A percentile compares a stretch with the other conserved stretches of the same genome.
These are phyloP conservation scores for Parathielavia appendiculata DNA, from an alignment of 495 filamentous ascomycete species.

Conservation along the genomic window DNA sequence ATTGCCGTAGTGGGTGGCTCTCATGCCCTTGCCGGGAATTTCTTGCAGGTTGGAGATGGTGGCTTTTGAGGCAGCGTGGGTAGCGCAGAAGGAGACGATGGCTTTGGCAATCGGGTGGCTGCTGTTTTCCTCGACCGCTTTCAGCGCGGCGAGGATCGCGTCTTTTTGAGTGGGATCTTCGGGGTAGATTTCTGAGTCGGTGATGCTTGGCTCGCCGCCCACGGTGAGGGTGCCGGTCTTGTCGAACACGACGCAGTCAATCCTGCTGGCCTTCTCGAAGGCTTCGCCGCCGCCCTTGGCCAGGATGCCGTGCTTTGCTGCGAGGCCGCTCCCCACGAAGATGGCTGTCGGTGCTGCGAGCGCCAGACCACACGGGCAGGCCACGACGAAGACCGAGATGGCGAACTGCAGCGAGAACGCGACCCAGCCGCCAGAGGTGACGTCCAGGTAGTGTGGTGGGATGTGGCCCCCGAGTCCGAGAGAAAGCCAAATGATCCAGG, in stretches of 20 bases:
- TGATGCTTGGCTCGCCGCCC: conserved; percentile 74
- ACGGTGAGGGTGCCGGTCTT: conserved; percentile 92
- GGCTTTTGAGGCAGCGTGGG: conserved; percentile 26
- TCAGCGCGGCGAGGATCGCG: conserved; percentile 48
- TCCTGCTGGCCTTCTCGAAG: conserved; percentile 83
- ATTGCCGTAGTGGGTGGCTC: conserved; percentile 56
- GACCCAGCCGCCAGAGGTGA: conserved; percentile 68
- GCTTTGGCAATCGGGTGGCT: conserved; percentile 85
- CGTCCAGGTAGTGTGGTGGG: conserved; percentile 60
- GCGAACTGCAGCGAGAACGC: conserved; percentile 88
- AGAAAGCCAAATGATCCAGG: conserved; percentile 77
- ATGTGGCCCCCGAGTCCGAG: conserved; percentile 67
- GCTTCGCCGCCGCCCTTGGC: conserved; percentile 95
- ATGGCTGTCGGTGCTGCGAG: conserved; percentile 90
- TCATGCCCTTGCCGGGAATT: conserved; percentile 75
- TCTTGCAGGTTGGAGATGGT: conserved; percentile 58
- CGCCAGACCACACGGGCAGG: conserved; percentile 88
- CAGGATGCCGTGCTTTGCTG: conserved; percentile 81
- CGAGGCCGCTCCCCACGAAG: conserved; percentile 84
- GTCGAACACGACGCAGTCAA: conserved; percentile 89
- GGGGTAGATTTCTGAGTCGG: conserved; percentile 56
- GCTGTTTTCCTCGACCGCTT: conserved; percentile 72
- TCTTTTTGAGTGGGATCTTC: conserved; percentile 15
- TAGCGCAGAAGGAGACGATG: conserved; percentile 60
- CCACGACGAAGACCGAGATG: conserved; percentile 91